phyloP scores from a whole-genome alignment of 805 yeast species.

The Yamadazyma phyllophila region DNA sequence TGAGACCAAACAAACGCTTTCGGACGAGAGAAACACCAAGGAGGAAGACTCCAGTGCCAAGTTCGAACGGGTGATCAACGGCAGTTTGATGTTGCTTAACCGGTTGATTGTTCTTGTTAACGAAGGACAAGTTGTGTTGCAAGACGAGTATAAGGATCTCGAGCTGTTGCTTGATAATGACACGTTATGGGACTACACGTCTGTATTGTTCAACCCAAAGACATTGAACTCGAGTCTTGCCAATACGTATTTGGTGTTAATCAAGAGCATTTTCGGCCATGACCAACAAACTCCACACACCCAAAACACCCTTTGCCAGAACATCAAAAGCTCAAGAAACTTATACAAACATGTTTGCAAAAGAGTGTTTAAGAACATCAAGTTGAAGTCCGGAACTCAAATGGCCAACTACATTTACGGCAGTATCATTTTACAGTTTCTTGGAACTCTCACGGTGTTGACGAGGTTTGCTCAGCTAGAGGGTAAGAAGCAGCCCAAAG shows the following conservation, averaged over 20 bases:
- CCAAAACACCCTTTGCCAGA: constrained; percentile 16
- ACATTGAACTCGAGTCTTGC: constrained; percentile 32
- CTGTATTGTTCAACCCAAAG: constrained; percentile 20
- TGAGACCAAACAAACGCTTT: constrained; percentile 62
- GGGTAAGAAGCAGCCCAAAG: constrained; percentile 32
- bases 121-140: constrained; percentile 11
- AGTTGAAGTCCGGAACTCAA: constrained; percentile 25
- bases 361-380: constrained; percentile 43
- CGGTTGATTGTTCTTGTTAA: constrained; percentile 24
- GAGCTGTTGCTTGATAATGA: constrained; percentile 27
- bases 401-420: constrained; percentile 45
- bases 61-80: constrained; percentile 54
- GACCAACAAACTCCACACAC: constrained; percentile 2
- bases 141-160: constrained; percentile 13
- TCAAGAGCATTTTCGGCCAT: constrained; percentile 20
- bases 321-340: constrained; percentile 17
- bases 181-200: constrained; percentile 33
- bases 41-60: constrained; percentile 66
- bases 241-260: constrained; percentile 24
- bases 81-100: constrained; percentile 49
- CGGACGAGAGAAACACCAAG: constrained; percentile 70
- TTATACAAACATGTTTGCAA: constrained; percentile 44
- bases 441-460: constrained; percentile 46
- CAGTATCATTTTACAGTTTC: constrained; percentile 44
- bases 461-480: constrained; percentile 24